Conservation (phyloP, 306 rosid genomes). For the Astragalus glycyphyllos region DNA sequence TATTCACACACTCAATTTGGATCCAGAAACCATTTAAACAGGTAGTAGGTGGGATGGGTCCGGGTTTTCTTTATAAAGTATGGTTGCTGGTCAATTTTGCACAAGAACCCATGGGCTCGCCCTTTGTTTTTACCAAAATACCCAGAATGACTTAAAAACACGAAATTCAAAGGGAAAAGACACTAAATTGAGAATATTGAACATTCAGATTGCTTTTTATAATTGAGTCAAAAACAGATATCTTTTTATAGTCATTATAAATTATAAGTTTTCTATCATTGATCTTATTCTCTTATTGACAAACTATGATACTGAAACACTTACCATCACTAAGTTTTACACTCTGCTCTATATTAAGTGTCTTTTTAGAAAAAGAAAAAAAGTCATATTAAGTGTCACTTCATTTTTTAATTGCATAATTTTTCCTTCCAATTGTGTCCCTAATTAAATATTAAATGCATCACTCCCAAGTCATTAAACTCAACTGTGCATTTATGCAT, state of each 20-base stretch:
- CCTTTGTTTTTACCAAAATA: not conserved
- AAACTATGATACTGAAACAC: not conserved
- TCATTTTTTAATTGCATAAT: no score
- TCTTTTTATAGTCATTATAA: no score
- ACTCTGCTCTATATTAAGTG: no score
- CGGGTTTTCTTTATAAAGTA: slow-evolving; percentile 10
- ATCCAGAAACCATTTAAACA: slow-evolving; percentile 8
- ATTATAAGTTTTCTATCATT: not conserved
- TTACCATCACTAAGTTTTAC: not conserved
- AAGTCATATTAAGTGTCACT: no score
- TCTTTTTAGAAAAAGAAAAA: no score
- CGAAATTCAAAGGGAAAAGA: not conserved
- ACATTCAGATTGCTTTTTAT: not conserved
- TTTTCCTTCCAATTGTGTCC: no score
- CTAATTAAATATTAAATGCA: no score
- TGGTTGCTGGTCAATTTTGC: not conserved
- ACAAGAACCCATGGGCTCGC: not conserved
- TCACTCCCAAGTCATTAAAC: no score
- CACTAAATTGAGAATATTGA: not conserved
- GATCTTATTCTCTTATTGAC: slow-evolving; percentile 5
- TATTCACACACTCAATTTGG: not conserved
- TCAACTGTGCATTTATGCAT: no score
- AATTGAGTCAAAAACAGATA: not conserved
- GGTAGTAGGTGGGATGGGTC: slow-evolving; percentile 6
- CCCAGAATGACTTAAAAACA: not conserved